These are phyloP conservation scores for Omphalotus guepiniiformis DNA, from an alignment of 768 basidiomycete genomes.

Conservation along the genomic window DNA sequence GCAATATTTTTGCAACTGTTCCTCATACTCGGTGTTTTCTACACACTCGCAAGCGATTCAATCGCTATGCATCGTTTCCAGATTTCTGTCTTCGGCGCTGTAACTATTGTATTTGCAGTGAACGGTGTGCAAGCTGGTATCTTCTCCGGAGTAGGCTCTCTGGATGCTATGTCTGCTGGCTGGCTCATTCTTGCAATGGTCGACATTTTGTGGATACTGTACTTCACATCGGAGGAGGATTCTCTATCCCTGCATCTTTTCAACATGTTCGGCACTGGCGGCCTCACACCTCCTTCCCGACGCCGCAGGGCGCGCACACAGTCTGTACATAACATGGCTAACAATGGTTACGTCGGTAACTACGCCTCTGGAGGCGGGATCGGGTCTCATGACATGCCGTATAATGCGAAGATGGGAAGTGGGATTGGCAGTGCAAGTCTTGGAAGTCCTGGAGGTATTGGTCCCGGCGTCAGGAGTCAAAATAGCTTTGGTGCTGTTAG, in stretches of 20 bases:
- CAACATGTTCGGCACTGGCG: conserved; percentile 84
- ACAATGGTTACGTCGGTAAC: conserved; percentile 61
- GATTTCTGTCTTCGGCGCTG: conserved; percentile 83
- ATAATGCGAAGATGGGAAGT: conserved; percentile 59
- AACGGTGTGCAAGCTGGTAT: conserved; percentile 65
- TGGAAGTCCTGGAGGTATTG: conserved; percentile 42
- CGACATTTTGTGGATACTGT: conserved; percentile 93
- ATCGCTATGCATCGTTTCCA: conserved; percentile 92
- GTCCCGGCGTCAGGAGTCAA: conserved; percentile 39
- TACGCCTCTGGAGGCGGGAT: conserved; percentile 68
- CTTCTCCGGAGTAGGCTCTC: conserved; percentile 45
- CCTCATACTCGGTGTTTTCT: conserved; percentile 67
- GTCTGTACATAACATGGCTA: conserved; percentile 60
- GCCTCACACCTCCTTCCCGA: conserved; percentile 76
- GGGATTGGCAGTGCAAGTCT: conserved; percentile 45
- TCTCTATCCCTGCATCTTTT: conserved; percentile 81
- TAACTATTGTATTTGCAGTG: conserved; percentile 87
- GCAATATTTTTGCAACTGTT: conserved; percentile 74
- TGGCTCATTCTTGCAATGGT: conserved; percentile 92
- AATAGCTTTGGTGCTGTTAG: conserved; percentile 51
- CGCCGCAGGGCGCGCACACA: conserved; percentile 68
- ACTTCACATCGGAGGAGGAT: conserved; percentile 96
- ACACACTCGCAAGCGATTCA: conserved; percentile 81
- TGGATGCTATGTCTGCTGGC: conserved; percentile 86
- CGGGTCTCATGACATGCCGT: conserved; percentile 57